Evolutionary conservation across 306 rosid genomes (phyloP), one percentile per base, ranked within the genome.

Genomic region (Corylus avellana): DNA sequence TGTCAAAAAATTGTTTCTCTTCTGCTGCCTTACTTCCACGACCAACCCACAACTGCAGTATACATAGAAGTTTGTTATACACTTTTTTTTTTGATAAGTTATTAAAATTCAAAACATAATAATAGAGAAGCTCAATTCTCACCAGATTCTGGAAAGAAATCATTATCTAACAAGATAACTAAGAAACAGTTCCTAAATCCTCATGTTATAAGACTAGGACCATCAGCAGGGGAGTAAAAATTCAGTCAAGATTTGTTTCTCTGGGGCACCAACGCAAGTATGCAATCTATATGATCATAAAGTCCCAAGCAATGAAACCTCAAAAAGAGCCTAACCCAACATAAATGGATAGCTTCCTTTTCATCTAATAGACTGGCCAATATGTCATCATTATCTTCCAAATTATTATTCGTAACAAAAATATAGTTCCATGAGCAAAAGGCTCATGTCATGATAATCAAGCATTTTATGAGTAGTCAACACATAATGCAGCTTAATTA

Each of bases 41-140:
- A 82, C 98, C 98, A 35, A 91, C 97, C 98, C 98, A 94, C 80
- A 94, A 84, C 98, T 94, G 90, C 88, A 88, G 86, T 56, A 39
- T 29, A 57, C 46, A 81, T 53, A 56, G 84, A 68, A 56, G 20
- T 32, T 32, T 44, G 29, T 75, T 49, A 59, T 32, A 32, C 35
- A 32, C 0, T 32, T 32, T 32, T 29, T 22, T 22, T 22, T 29
- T 29, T 29, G 1, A 29, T 29, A 29, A 29, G 22, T 75, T 54
- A 59, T 32, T 54, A 54, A 78, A 66, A 77, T 66, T 42, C 32
- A 62, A 64, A 64, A 47, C 75, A 78, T 48, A 71, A 25, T 69
- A 58, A 53, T 20, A 75, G 59, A 80, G 39, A 77, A 78, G 73
- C 12, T 9, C 81, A 63, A 64, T 35, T 64, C 37, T 74, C 63